These are phyloP conservation scores for Polychaeton citri DNA, from an alignment of 2,329 filamentous ascomycete genomes.

Conservation along the genomic window DNA sequence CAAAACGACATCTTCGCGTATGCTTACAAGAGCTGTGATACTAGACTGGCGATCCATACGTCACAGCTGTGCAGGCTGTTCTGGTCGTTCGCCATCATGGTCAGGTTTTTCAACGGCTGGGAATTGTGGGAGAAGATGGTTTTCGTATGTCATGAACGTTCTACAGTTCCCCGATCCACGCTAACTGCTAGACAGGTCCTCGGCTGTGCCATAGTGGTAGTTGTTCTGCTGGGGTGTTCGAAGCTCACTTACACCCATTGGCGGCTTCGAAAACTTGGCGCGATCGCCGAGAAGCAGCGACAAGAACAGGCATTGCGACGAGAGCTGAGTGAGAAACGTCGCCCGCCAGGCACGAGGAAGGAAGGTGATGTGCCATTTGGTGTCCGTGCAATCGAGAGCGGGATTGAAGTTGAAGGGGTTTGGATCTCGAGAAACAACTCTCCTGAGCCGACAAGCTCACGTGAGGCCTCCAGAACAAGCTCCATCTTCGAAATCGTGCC, in stretches of 20 bases:
- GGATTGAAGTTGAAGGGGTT: conserved; percentile 73
- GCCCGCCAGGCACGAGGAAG: conserved; percentile 29
- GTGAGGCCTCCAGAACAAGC: conserved; percentile 9
- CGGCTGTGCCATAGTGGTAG: conserved; percentile 53
- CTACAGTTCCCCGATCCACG: neutral
- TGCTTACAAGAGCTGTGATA: too few species aligned
- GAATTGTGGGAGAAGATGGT: conserved; percentile 60
- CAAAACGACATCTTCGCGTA: too few species aligned
- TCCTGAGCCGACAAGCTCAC: conserved; percentile 14
- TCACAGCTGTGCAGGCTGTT: too few species aligned
- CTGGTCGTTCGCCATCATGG: neutral
- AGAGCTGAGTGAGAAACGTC: conserved; percentile 16
- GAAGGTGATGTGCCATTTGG: conserved; percentile 67
- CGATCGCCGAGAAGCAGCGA: conserved; percentile 17
- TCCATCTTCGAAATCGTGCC: conserved; percentile 8
- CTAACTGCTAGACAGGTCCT: conserved; percentile 46
- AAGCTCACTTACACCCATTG: conserved; percentile 44
- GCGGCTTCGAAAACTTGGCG: conserved; percentile 28
- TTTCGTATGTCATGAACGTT: conserved; percentile 1
- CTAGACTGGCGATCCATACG: too few species aligned
- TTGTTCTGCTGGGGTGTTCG: conserved; percentile 53
- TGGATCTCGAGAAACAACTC: conserved; percentile 37
- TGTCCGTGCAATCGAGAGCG: conserved; percentile 69
- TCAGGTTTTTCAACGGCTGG: conserved; percentile 43
- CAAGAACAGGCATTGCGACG: conserved; percentile 19